Conservation (phyloP, 352 stramenopile genomes). For the Phytophthora aleatoria region DNA sequence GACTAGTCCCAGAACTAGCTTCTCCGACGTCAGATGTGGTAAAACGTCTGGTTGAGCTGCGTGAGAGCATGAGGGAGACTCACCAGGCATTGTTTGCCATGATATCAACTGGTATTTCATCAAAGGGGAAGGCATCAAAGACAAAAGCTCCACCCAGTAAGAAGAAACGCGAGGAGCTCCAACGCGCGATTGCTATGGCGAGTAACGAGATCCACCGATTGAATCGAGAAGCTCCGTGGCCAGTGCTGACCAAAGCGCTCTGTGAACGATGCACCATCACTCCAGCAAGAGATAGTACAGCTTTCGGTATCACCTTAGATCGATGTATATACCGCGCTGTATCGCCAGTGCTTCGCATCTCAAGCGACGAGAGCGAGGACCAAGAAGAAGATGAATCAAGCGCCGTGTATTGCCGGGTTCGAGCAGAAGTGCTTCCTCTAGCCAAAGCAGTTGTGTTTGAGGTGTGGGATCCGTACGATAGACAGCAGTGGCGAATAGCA, state of each 20-base stretch:
- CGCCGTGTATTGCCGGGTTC: slow-evolving; percentile 52
- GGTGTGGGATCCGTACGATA: slow-evolving; percentile 39
- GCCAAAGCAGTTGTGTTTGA: slow-evolving; percentile 38
- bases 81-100: slow-evolving; percentile 16
- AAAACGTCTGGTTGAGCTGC: slow-evolving; percentile 22
- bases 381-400: slow-evolving; percentile 19
- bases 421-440: slow-evolving; percentile 32
- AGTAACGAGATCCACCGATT: slow-evolving; percentile 31
- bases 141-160: slow-evolving; percentile 16
- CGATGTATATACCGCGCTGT: slow-evolving; percentile 50
- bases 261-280: slow-evolving; percentile 39
- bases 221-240: slow-evolving; percentile 39
- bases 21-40: slow-evolving; percentile 10
- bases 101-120: slow-evolving; percentile 2
- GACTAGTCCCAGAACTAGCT: slow-evolving; percentile 37
- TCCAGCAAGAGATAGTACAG: not conserved
- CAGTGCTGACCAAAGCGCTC: slow-evolving; percentile 36
- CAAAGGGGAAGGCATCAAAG: slow-evolving; percentile 32
- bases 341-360: slow-evolving; percentile 44
- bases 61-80: slow-evolving; percentile 11
- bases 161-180: slow-evolving; percentile 36
- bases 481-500: slow-evolving; percentile 33
- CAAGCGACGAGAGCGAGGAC: slow-evolving; percentile 25
- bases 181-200: slow-evolving; percentile 12
- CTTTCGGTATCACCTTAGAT: slow-evolving; percentile 34